Evolutionary conservation across 192 early-diverging fungal genomes (phyloP), one percentile per base, ranked within the genome.

Genomic region (Physocladia obscura): DNA sequence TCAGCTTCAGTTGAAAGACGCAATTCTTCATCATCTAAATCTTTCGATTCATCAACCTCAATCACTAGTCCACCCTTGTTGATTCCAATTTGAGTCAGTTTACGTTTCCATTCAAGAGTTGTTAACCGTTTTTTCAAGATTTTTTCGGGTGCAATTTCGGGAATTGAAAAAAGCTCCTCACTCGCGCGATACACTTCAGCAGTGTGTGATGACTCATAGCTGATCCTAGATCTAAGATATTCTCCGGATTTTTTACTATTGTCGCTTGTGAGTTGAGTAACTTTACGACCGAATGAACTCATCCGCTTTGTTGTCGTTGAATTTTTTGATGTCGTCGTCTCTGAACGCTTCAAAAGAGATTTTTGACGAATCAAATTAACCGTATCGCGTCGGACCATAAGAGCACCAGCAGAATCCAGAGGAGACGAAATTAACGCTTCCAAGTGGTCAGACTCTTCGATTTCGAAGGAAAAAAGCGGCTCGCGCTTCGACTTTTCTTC

Each of bases 61-160:
- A 67, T 19, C 3, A 67, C 49, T 13, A 67, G 50, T 52, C 63
- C 63, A 2, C 63, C 63, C 0, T 21, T 13, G 11, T 4, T 4
- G 40, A 44, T 44, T n/a, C 63, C 63, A 19, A 52, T 19, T 15
- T 34, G 26, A 8, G 47, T n/a, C 32, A 67, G 34, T 67, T 67
- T 67, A 2, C 31, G 24, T 21, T 52, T 49, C 63, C 63, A 67
- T 19, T 19, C n/a, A n/a, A n/a, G n/a, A n/a, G n/a, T n/a, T n/a
- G n/a, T n/a, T n/a, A n/a, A n/a, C n/a, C n/a, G n/a, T n/a, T n/a
- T n/a, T n/a, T n/a, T n/a, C n/a, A n/a, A n/a, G n/a, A n/a, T n/a
- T n/a, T n/a, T n/a, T n/a, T n/a, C n/a, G n/a, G n/a, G n/a, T n/a
- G n/a, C n/a, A n/a, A n/a, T n/a, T n/a, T n/a, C n/a, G n/a, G n/a